Evolutionary conservation across 305 asterid species (phyloP).

Genomic region (Fraxinus albicans): DNA sequence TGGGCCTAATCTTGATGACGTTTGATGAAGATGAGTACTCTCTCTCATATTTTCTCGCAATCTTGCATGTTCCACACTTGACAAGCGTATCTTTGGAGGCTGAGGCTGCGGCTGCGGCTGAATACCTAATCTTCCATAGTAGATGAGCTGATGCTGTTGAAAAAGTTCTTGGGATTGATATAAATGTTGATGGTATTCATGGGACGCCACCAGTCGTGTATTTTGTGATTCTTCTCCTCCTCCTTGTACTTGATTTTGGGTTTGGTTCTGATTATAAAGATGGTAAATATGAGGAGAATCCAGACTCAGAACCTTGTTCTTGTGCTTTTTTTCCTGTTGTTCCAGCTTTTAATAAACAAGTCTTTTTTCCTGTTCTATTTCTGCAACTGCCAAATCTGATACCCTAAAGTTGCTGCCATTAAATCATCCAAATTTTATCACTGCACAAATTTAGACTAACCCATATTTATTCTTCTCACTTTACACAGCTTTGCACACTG

Average conservation of each 20-base stretch:
- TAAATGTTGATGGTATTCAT: neutral
- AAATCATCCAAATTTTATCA: slow-evolving; percentile 48
- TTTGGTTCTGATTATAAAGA: slow-evolving; percentile 33
- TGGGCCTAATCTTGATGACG: slow-evolving; percentile 30
- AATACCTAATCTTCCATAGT: slow-evolving; percentile 24
- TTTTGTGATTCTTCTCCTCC: slow-evolving; percentile 24
- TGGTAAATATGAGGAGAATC: slow-evolving; percentile 67
- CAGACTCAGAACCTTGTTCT: slow-evolving; percentile 61
- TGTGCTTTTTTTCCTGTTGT: slow-evolving; percentile 32
- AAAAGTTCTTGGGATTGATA: slow-evolving; percentile 16
- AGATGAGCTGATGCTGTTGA: slow-evolving; percentile 31
- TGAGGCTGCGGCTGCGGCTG: slow-evolving; percentile 15
- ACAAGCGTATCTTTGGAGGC: slow-evolving; percentile 44
- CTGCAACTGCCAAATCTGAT: slow-evolving; percentile 27
- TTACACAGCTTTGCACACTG: slow-evolving; percentile 28
- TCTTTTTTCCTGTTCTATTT: slow-evolving; percentile 18
- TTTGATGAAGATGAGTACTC: slow-evolving; percentile 30
- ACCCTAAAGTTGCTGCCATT: slow-evolving; percentile 42
- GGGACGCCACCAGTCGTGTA: neutral
- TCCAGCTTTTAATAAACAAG: slow-evolving; percentile 55
- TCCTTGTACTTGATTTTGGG: slow-evolving; percentile 28
- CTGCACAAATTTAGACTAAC: slow-evolving; percentile 48
- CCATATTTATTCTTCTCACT: slow-evolving; percentile 35
- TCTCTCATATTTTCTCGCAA: slow-evolving; percentile 45
- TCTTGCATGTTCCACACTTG: slow-evolving; percentile 55